Evolutionary conservation across 164 flowering plant species (phyloP), one percentile per base, ranked within the genome.

Genomic region (Vitis amurensis): DNA sequence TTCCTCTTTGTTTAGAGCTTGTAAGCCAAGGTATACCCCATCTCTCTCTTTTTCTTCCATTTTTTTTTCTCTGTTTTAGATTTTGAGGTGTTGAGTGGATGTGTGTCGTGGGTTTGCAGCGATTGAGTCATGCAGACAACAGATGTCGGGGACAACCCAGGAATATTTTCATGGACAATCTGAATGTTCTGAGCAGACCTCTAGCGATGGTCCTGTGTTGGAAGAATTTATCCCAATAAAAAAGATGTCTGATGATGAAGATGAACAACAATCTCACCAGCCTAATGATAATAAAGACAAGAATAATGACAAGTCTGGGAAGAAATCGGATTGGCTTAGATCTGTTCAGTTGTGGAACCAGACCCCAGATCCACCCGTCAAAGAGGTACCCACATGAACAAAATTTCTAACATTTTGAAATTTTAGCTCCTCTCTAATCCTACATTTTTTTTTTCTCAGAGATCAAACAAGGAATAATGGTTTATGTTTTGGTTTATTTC

Each of bases 281-380:
- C 2, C 51, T 47, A 73, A 68, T 1, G 68, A 56, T 53, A 66
- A 30, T 29, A 63, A 15, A 19, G 55, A 37, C 30, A 58, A 52
- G 69, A 37, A 62, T 13, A 50, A 53, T 67, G 80, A 79, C 3
- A 79, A 78, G 59, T 62, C 74, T 4, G 70, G 73, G 11, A 77
- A 78, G 75, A 89, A 87, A 76, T 82, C 86, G 0, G 92, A 91
- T 58, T 91, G 97, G 97, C 84, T 93, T 63, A 88, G 84, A 81
- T 93, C 97, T 71, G 94, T 75, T 66, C 97, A 87, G 75, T 60
- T 93, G 1, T 89, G 97, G 97, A 93, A 84, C 73, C 89, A 81
- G 68, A 73, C 83, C 67, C 73, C 90, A 61, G 92, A 88, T 80
- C 87, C 81, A 64, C 76, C 85, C 11, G 55, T 68, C 3, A 61